These are phyloP conservation scores for Trametes elegans DNA, from an alignment of 768 basidiomycete genomes.

Conservation along the genomic window DNA sequence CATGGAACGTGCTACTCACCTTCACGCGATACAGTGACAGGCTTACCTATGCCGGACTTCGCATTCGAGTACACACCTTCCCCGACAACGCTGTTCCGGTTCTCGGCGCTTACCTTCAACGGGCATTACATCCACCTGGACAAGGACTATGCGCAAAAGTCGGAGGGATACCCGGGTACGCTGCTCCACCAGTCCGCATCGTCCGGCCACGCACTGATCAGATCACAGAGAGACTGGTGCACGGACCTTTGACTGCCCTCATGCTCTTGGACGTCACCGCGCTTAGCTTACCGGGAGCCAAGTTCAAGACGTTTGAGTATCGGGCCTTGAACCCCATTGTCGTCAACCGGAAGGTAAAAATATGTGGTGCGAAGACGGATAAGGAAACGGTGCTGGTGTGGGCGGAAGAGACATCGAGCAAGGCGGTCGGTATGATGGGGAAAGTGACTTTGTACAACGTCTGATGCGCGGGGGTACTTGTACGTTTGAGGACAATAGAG, in stretches of 20 bases:
- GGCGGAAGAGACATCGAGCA: constrained; percentile 55
- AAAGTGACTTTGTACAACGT: constrained; percentile 29
- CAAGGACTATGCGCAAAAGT: constrained; percentile 61
- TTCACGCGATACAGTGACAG: constrained; percentile 40
- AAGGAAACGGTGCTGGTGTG: constrained; percentile 46
- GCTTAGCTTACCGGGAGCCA: constrained; percentile 46
- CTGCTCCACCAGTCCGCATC: neutral
- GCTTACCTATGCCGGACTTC: constrained; percentile 51
- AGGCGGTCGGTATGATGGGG: constrained; percentile 67
- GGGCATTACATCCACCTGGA: constrained; percentile 84
- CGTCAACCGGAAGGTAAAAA: constrained; percentile 47
- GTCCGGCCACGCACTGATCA: neutral
- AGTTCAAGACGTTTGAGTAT: constrained; percentile 60
- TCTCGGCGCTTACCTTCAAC: constrained; percentile 85
- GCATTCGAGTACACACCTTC: constrained; percentile 66
- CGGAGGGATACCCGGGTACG: constrained; percentile 73
- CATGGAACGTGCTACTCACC: neutral
- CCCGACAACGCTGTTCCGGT: constrained; percentile 75
- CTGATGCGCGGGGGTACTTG: neutral
- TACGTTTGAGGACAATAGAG: constrained; percentile 5
- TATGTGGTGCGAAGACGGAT: constrained; percentile 46
- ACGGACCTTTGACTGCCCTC: constrained; percentile 78
- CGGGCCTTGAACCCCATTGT: constrained; percentile 65
- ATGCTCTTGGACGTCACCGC: constrained; percentile 67
- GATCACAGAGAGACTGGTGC: constrained; percentile 72